Base-by-base conservation (phyloP, 2,329 filamentous ascomycete species). In the Ustilaginoidea virens region DNA sequence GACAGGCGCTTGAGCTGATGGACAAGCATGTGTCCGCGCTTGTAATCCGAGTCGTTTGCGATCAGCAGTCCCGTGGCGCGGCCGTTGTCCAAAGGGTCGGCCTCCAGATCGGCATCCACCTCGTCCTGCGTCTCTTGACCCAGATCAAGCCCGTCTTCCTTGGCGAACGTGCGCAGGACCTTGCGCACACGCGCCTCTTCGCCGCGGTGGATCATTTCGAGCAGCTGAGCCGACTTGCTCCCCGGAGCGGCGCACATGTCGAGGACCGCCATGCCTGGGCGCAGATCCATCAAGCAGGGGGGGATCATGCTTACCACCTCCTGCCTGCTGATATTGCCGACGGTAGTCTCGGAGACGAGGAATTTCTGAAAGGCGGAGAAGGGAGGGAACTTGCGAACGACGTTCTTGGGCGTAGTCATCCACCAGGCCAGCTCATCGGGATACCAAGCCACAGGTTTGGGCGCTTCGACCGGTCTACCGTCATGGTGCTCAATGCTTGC, bases 221-320 rank as follows among this genome's bases (percentile, higher is more conserved):
- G 72, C 33, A 98, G 60, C 60, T 98, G 90, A 4, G 85, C 82
- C 9, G 90, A 86, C 64, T 98, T 98, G 63, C 87, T 96, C 35
- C 90, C 90, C 1, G 90, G 90, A 1, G 90, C 90, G 34, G 90
- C 90, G 56, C 90, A 98, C 61, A 98, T 76, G 53, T 98, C 90
- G 42, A 98, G 60, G 7, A 94, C 86, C 2, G 78, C 80, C 77
- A 94, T 92, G 30, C 86, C 82, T 4, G 90, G 86, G 42, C 74
- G 73, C 28, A 96, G 66, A 46, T 96, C 86, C 63, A 98, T 80
- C 43, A 96, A 65, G 42, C 96, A 68, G 16, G 90, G 90, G 16
- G 90, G 90, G 37, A 98, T 96, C 90, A 98, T 98, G 61, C 83
- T 93, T 46, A 98, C 90, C 25, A 93, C 79, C 59, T 98, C 90